These are phyloP conservation scores for Moricandia arvensis DNA, from an alignment of 345 rosid genomes.

Conservation along the genomic window DNA sequence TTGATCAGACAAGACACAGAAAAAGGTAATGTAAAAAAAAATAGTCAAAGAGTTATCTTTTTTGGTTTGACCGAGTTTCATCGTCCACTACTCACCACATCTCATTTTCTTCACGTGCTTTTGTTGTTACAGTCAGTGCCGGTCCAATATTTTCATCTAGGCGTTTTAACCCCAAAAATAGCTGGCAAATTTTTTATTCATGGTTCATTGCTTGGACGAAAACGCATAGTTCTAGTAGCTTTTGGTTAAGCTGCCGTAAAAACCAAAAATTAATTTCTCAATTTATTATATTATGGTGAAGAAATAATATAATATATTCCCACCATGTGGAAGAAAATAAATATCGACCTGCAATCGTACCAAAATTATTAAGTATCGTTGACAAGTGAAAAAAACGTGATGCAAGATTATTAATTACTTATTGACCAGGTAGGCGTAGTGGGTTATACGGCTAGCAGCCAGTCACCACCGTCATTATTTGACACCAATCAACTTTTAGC, in stretches of 20 bases:
- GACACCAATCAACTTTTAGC: background rate
- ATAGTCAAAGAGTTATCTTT: constrained; percentile 4
- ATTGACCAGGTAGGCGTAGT: constrained; percentile 7
- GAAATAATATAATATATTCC: background rate
- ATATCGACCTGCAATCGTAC: background rate
- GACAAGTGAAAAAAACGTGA: background rate
- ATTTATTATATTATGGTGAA: background rate
- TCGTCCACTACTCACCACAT: constrained; percentile 24
- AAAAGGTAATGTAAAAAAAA: background rate
- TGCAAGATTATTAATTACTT: background rate
- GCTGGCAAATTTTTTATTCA: too few species aligned
- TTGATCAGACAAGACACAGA: background rate
- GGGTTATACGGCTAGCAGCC: background rate
- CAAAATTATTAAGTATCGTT: background rate
- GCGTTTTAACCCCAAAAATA: too few species aligned
- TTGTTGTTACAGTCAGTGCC: constrained; percentile 9
- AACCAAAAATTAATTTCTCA: background rate
- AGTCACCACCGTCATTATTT: constrained; percentile 1
- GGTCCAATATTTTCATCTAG: too few species aligned
- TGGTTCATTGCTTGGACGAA: background rate
- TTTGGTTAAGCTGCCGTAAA: background rate
- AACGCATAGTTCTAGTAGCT: background rate
- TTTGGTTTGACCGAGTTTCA: constrained; percentile 25
- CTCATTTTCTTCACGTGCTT: constrained; percentile 32
- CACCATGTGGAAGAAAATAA: background rate